These are phyloP conservation scores for Zymoseptoria tritici DNA, from an alignment of 2,329 filamentous ascomycete genomes.

Conservation along the genomic window DNA sequence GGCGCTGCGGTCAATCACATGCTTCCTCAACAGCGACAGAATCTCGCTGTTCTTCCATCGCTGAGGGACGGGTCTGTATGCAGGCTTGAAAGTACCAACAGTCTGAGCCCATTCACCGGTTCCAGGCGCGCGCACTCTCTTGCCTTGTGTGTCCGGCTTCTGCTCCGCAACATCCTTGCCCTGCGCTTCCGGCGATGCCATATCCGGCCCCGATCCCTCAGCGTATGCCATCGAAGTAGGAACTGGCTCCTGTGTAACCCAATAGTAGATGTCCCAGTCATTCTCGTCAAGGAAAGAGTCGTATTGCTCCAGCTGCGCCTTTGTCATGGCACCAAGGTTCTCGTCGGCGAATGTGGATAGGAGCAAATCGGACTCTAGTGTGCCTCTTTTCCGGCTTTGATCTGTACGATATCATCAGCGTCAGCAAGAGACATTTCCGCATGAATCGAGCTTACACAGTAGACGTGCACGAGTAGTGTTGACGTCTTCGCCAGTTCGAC, in stretches of 20 bases:
- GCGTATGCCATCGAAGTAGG: slow-evolving; percentile 51
- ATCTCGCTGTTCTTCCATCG: slow-evolving; percentile 83
- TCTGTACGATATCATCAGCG: slow-evolving; percentile 48
- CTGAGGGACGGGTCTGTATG: slow-evolving; percentile 79
- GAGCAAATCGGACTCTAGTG: slow-evolving; percentile 88
- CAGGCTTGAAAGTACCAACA: slow-evolving; percentile 85
- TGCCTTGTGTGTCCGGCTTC: slow-evolving; percentile 20
- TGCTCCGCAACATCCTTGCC: slow-evolving; percentile 30
- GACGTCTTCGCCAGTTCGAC: slow-evolving; percentile 72
- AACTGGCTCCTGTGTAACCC: slow-evolving; percentile 79
- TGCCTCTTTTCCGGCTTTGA: slow-evolving; percentile 93
- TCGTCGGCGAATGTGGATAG: slow-evolving; percentile 88
- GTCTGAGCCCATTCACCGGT: slow-evolving; percentile 94
- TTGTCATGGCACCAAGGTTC: slow-evolving; percentile 67
- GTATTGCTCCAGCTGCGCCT: slow-evolving; percentile 70
- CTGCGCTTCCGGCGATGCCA: slow-evolving; percentile 39
- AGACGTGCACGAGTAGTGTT: slow-evolving; percentile 84
- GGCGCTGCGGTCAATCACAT: slow-evolving; percentile 67
- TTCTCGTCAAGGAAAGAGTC: slow-evolving; percentile 96
- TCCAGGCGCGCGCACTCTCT: slow-evolving; percentile 44
- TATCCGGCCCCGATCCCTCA: slow-evolving; percentile 43
- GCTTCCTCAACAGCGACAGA: slow-evolving; percentile 64
- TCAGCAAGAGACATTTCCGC: slow-evolving; percentile 17
- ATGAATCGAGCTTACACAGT: slow-evolving; percentile 46
- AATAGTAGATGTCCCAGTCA: slow-evolving; percentile 99